Evolutionary conservation across 1,284 basidiomycete genomes (phyloP).

Genomic region (Sparassis latifolia): DNA sequence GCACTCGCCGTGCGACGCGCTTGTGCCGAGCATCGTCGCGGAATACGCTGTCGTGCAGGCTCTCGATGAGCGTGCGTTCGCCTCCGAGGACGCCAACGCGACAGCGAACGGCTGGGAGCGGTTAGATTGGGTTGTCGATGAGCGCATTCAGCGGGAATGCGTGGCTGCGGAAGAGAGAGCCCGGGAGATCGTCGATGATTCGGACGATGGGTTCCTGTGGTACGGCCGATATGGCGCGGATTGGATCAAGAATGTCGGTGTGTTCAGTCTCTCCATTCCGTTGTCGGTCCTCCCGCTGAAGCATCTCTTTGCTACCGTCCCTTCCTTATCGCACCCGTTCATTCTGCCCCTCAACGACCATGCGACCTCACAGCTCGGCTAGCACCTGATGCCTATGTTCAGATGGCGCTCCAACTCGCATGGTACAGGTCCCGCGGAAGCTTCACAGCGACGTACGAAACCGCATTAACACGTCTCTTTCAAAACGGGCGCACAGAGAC

Average conservation of each 20-base stretch:
- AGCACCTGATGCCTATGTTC: slow-evolving; percentile 87
- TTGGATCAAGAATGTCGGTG: slow-evolving; percentile 84
- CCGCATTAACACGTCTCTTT: slow-evolving; percentile 88
- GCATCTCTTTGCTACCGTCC: too few relatives aligned
- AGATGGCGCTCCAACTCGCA: slow-evolving; percentile 91
- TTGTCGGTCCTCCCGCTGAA: too few relatives aligned
- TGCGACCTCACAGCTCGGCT: slow-evolving; percentile 46
- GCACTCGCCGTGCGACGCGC: slow-evolving; percentile 88
- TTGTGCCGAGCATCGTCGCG: slow-evolving; percentile 87
- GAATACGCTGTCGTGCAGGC: slow-evolving; percentile 76
- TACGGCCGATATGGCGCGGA: slow-evolving; percentile 84
- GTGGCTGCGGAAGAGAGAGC: slow-evolving; percentile 55
- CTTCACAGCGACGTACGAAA: slow-evolving; percentile 93
- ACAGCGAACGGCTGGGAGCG: slow-evolving; percentile 46
- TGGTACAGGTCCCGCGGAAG: slow-evolving; percentile 78
- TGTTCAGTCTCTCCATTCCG: neutral
- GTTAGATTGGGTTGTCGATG: slow-evolving; percentile 76
- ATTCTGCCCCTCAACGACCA: too few relatives aligned
- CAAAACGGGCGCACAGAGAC: slow-evolving; percentile 91
- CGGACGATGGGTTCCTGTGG: slow-evolving; percentile 82
- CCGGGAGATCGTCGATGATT: slow-evolving; percentile 62
- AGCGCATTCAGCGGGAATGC: slow-evolving; percentile 53
- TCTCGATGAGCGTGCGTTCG: slow-evolving; percentile 33
- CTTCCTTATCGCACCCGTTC: too few relatives aligned
- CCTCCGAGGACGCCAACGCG: neutral